Conservation (phyloP, 129 eudicot species). For the Pulicaria dysenterica region DNA sequence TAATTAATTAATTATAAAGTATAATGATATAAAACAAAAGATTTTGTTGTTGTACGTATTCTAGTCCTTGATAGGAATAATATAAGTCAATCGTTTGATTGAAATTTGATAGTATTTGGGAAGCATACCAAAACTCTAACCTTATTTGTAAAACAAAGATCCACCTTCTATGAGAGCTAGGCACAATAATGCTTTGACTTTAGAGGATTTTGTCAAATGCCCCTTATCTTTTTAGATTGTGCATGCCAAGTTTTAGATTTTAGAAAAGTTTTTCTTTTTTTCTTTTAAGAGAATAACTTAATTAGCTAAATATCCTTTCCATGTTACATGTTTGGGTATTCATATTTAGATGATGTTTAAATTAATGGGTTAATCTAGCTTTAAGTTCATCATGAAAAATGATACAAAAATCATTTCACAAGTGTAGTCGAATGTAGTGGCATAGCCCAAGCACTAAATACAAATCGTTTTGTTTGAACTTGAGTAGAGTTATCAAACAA, state of each 20-base stretch:
- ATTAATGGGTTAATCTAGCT: too few relatives aligned
- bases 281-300: neutral
- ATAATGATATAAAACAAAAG: constrained; percentile 18
- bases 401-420: too few relatives aligned
- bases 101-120: neutral
- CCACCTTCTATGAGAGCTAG: neutral
- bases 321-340: too few relatives aligned
- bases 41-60: constrained; percentile 16
- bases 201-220: too few relatives aligned
- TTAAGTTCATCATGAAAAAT: too few relatives aligned
- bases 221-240: too few relatives aligned
- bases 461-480: constrained; percentile 27
- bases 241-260: too few relatives aligned
- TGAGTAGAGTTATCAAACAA: constrained; percentile 20
- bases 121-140: neutral
- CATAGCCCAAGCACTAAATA: constrained; percentile 17
- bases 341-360: too few relatives aligned
- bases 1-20: constrained; percentile 4
- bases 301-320: too few relatives aligned
- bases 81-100: constrained; percentile 22
- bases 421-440: constrained; percentile 24
- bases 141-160: neutral
- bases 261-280: neutral
- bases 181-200: constrained; percentile 8
- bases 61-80: constrained; percentile 21